Percentiles rank a stretch among this genome's conserved stretches.
These are phyloP conservation scores for Xylariomycetidae sp. DNA, from an alignment of 2,329 filamentous ascomycete species.

Conservation along the genomic window DNA sequence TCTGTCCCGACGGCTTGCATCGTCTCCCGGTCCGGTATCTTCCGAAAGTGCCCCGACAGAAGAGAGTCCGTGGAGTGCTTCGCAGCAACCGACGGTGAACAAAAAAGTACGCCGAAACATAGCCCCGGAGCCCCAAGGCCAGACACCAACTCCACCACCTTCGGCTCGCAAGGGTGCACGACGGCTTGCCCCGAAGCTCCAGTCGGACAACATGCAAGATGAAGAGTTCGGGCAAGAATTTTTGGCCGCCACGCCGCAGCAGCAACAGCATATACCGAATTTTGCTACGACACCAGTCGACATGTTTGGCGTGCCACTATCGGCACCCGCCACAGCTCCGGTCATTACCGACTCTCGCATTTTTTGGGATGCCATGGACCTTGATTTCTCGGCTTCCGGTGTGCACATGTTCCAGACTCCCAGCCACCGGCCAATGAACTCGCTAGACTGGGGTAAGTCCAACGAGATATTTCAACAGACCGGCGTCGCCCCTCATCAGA, in stretches of 20 bases:
- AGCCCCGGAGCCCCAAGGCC: conserved; percentile 33
- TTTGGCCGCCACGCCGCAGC: conserved; percentile 40
- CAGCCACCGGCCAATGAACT: conserved; percentile 41
- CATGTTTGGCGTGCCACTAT: conserved; percentile 55
- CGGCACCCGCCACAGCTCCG: conserved; percentile 46
- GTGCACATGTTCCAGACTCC: conserved; percentile 38
- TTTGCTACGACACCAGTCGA: conserved; percentile 45
- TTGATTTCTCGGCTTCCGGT: conserved; percentile 47
- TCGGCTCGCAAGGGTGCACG: conserved; percentile 48
- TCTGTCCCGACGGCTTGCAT: conserved; percentile 50
- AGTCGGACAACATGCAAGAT: conserved; percentile 48
- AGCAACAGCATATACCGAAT: conserved; percentile 40
- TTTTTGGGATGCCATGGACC: conserved; percentile 59
- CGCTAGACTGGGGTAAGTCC: conserved; percentile 52
- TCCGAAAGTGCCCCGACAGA: conserved; percentile 25
- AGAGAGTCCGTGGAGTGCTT: too few relatives aligned
- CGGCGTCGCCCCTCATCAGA: conserved; percentile 26
- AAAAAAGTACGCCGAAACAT: conserved; percentile 43
- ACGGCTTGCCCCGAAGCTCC: conserved; percentile 43
- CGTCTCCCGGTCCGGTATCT: conserved; percentile 45
- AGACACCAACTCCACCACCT: conserved; percentile 56
- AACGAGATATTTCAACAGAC: conserved; percentile 50
- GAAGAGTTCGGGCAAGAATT: conserved; percentile 50
- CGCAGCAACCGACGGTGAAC: too few relatives aligned
- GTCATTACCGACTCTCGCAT: conserved; percentile 35